Base-by-base conservation (phyloP, 805 yeast species). In the Ogataea sp. region DNA sequence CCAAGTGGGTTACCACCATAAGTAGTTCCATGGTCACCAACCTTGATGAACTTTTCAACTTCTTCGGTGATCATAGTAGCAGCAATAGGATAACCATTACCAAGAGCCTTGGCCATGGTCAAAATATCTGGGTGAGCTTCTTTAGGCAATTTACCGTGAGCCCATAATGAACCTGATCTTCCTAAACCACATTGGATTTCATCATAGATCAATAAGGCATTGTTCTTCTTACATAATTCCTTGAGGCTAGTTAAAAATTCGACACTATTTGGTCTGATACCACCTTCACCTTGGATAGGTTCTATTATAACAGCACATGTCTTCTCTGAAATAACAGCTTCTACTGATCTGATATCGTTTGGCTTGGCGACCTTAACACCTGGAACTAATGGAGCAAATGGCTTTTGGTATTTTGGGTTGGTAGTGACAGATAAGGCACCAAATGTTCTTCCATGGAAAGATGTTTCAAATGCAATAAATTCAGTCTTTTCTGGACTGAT, bases 201-300 rank as follows among this genome's bases (percentile, higher is more conserved):
- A 65, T 90, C 98, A 58, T 79, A 88, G 47, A 90, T 89, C 43
- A 90, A 73, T 25, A 86, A 56, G 10, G 84, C 94, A 39, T 83
- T 78, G 49, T 80, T 70, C 40, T 79, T 71, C 41, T 66, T 64
- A 58, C 96, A 86, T 41, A 83, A 62, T 50, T 73, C 60, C 49
- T 82, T 80, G 56, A 90, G 65, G 37, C 75, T 77, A 4, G 68
- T 55, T 45, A 90, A 68, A 55, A 85, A 88, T 32, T 78, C 84
- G 0, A 62, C 49, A 29, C 73, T 68, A 42, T 86, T 73, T 17
- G 81, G 77, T 53, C 79, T 77, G 16, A 90, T 80, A 41, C 98
- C 98, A 42, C 98, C 97, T 65, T 90, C 98, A 49, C 97, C 98
- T 67, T 93, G 98, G 43, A 93, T 81, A 18, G 98, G 98, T 64